These are phyloP conservation scores for Coelastrella sp. DNA, from an alignment of 139 green algal species.

Conservation along the genomic window DNA sequence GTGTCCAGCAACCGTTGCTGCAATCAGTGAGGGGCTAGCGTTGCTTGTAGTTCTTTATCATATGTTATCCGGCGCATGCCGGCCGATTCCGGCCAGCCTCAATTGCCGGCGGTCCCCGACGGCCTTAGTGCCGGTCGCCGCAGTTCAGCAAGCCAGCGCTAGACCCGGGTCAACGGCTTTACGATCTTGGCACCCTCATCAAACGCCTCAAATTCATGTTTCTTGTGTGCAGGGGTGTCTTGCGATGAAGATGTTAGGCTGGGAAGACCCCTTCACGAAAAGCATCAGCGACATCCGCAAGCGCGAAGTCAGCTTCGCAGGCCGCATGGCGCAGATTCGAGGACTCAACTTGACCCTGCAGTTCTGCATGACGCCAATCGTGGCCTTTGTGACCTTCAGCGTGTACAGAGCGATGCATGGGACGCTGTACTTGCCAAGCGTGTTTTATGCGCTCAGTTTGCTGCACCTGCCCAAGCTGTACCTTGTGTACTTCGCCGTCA, in stretches of 20 bases:
- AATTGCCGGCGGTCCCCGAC: no score
- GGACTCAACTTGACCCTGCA: conserved; percentile 78
- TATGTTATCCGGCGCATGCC: no score
- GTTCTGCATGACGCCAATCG: conserved; percentile 80
- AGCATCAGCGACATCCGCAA: conserved; percentile 59
- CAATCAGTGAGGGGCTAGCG: no score
- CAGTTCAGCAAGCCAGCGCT: no score
- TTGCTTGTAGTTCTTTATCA: no score
- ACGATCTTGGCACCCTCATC: no score
- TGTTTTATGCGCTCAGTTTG: conserved; percentile 80
- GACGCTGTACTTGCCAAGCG: conserved; percentile 68
- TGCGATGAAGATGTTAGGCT: conserved; percentile 89
- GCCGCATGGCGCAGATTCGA: conserved; percentile 74
- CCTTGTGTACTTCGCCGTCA: conserved; percentile 76
- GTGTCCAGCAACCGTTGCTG: no score
- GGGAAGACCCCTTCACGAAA: conserved; percentile 69
- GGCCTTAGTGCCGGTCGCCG: no score
- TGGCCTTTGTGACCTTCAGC: conserved; percentile 80
- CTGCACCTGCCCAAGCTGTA: conserved; percentile 73
- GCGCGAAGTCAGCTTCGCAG: conserved; percentile 62
- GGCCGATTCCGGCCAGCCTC: no score
- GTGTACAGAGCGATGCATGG: conserved; percentile 58
- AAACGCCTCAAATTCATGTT: background rate
- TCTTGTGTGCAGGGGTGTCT: conserved; percentile 46
- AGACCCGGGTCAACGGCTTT: no score